Conservation (phyloP, 495 filamentous ascomycete genomes). For the Penicillium arizonense region DNA sequence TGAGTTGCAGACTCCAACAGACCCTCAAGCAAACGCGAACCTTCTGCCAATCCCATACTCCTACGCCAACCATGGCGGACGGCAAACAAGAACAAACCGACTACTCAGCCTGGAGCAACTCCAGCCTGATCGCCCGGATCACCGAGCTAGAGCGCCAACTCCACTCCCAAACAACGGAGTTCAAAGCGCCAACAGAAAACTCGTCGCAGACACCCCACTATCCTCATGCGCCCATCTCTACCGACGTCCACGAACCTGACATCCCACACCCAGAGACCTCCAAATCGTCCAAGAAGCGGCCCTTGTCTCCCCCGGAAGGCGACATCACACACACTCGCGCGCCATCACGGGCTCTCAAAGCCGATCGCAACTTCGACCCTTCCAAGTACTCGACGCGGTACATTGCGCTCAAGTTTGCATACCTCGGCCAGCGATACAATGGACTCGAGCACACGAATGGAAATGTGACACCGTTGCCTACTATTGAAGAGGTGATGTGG, state of each 20-base stretch:
- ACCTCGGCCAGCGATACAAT: constrained; percentile 86
- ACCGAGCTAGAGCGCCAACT: constrained; percentile 62
- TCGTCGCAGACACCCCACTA: neutral
- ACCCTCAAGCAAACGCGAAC: constrained; percentile 9
- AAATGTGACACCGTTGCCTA: constrained; percentile 65
- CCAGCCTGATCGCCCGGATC: constrained; percentile 64
- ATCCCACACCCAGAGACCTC: constrained; percentile 14
- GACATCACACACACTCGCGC: constrained; percentile 29
- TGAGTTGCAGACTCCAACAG: constrained; percentile 1
- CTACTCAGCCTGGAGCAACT: constrained; percentile 63
- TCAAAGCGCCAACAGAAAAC: constrained; percentile 20
- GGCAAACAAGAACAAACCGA: constrained; percentile 25
- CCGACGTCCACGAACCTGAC: constrained; percentile 21
- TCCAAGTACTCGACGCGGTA: constrained; percentile 77
- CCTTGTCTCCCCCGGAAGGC: constrained; percentile 16
- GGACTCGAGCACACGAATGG: constrained; percentile 80
- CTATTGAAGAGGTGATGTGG: constrained; percentile 90
- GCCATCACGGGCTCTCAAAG: constrained; percentile 30
- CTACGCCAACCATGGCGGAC: constrained; percentile 14
- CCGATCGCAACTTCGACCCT: constrained; percentile 62
- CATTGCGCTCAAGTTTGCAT: constrained; percentile 91
- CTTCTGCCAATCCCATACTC: constrained; percentile 9
- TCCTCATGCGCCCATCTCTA: constrained; percentile 11
- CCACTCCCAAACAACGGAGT: constrained; percentile 44
- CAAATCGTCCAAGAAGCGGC: constrained; percentile 18